Base-by-base conservation (phyloP, 139 green algal genomes). In the Coelastrella sp. region DNA sequence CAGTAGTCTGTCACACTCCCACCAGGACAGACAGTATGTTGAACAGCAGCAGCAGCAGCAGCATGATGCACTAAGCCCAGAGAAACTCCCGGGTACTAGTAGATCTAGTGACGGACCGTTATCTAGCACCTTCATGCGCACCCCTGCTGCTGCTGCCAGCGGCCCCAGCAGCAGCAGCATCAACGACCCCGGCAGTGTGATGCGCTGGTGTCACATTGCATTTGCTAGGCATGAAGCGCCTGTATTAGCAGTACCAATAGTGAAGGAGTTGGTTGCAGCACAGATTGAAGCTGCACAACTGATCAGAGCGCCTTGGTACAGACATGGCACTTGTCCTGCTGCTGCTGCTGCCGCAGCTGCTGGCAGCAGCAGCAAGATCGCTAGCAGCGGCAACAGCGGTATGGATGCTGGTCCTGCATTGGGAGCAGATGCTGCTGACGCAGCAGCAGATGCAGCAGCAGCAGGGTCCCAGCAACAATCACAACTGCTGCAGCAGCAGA, bases 231-330 rank as follows among this genome's bases (percentile, higher is more conserved):
- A 88, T 16, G 17, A 88, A 54, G 20, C 66, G 0, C 83, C 83
- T 5, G 54, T 8, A 57, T 54, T 88, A 8, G 83, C 22, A 32
- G 5, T 19, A 4, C 20, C 54, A 5, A 8, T 71, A 19, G 64
- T 88, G 0, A 80, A 79, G 6, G 16, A 88, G 58, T 61, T 88
- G 8, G 83, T 88, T 16, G 23, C 23, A 10, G 83, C 66, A 14
- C 83, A 88, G 83, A 68, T 88, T 17, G 22, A 71, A 57, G 83
- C 83, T 23, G 83, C 66, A 7, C 13, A 56, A 22, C 83, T 68
- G 19, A 58, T 88, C 47, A 66, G 66, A 47, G 66, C 83, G 66
- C 83, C 66, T 23, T 88, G 83, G 83, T 88, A 88, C 68, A 57
- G 83, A 20, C 22, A 57, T 22, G 22, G 78, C 78, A 57, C n/a